phyloP scores from a whole-genome alignment of 2,329 filamentous ascomycete species.

The Talaromyces sp. region DNA sequence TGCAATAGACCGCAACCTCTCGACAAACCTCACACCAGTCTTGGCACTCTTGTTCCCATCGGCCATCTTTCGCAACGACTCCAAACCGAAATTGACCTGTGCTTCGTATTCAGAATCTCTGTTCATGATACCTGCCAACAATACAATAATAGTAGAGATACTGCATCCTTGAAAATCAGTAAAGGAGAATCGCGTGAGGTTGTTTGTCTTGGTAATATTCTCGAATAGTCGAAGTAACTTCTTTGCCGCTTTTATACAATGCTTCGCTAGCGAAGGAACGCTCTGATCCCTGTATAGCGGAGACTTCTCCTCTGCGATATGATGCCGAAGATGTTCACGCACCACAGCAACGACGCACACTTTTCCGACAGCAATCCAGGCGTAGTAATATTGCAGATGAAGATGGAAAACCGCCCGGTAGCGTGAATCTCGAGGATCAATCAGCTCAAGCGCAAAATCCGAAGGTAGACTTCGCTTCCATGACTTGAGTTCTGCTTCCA shows the following conservation, averaged over 20 bases:
- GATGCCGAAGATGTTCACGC: slow-evolving; percentile 19
- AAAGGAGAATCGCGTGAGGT: slow-evolving; percentile 40
- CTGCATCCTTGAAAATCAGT: slow-evolving; percentile 44
- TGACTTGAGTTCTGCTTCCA: slow-evolving; percentile 29
- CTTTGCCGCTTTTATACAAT: slow-evolving; percentile 26
- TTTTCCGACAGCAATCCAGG: slow-evolving; percentile 40
- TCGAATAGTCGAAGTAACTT: slow-evolving; percentile 37
- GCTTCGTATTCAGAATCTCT: slow-evolving; percentile 34
- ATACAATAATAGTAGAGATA: slow-evolving; percentile 38
- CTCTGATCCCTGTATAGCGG: not conserved
- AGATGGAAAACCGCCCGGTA: slow-evolving; percentile 39
- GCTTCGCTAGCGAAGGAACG: not conserved
- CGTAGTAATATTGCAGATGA: slow-evolving; percentile 40
- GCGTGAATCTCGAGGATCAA: slow-evolving; percentile 29
- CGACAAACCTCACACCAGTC: slow-evolving; percentile 31
- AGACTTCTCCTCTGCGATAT: slow-evolving; percentile 1
- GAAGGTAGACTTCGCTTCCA: slow-evolving; percentile 35
- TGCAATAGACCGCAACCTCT: slow-evolving; percentile 29
- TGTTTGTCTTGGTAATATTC: slow-evolving; percentile 28
- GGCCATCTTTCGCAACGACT: slow-evolving; percentile 37
- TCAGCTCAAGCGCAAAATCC: slow-evolving; percentile 29
- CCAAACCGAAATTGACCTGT: slow-evolving; percentile 33
- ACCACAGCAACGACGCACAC: slow-evolving; percentile 36
- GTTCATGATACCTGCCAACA: slow-evolving; percentile 38
- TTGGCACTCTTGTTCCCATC: slow-evolving; percentile 33